These are phyloP conservation scores for Nepenthes alata DNA, from an alignment of 179 eudicot genomes.

Conservation along the genomic window DNA sequence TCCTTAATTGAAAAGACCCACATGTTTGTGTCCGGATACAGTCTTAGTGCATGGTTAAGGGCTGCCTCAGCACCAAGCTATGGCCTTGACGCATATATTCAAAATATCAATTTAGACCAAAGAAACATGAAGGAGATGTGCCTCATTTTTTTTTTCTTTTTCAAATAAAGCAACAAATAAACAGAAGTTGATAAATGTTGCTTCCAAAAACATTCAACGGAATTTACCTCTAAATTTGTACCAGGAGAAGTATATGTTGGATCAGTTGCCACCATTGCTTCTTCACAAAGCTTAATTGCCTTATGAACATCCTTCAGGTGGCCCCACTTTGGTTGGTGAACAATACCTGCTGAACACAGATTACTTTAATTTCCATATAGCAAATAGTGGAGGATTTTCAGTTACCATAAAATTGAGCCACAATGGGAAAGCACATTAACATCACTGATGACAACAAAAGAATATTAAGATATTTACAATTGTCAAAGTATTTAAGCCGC, in stretches of 20 bases:
- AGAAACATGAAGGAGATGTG: too few species aligned
- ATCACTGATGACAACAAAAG: not conserved
- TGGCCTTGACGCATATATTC: too few species aligned
- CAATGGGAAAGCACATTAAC: not conserved
- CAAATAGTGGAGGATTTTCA: not conserved
- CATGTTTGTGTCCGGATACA: too few species aligned
- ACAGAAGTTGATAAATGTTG: too few species aligned
- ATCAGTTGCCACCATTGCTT: slow-evolving; percentile 74
- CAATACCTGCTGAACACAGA: slow-evolving; percentile 30
- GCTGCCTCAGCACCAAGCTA: too few species aligned
- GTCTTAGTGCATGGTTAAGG: too few species aligned
- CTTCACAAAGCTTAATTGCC: slow-evolving; percentile 90
- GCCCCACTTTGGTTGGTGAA: slow-evolving; percentile 89
- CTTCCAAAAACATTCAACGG: not conserved
- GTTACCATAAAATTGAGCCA: not conserved
- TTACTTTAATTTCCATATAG: not conserved
- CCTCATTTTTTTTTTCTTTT: too few species aligned
- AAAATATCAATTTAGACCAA: too few species aligned
- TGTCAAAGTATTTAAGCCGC: not conserved
- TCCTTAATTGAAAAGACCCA: too few species aligned
- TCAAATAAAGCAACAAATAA: too few species aligned
- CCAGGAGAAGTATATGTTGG: slow-evolving; percentile 58
- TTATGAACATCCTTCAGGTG: slow-evolving; percentile 85
- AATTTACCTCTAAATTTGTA: slow-evolving; percentile 56
- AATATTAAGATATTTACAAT: not conserved